Evolutionary conservation across 345 rosid genomes (phyloP), one percentile per base, ranked within the genome.

Genomic region (Tarenaya hassleriana): DNA sequence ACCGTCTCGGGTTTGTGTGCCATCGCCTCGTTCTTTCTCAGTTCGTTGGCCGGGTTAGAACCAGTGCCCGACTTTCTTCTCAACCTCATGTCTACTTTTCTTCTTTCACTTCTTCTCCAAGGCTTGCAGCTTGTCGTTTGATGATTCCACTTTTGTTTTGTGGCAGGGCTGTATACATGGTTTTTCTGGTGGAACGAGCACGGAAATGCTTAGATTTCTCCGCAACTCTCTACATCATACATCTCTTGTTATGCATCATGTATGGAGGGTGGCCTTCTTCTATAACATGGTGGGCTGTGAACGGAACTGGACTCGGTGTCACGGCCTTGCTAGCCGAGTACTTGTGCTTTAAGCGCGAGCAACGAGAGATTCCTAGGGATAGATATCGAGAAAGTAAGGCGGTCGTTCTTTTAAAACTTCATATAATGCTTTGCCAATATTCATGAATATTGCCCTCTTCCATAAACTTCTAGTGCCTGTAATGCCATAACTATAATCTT

Each of bases 261-360:
- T 85, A 92, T 67, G 98, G 98, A 62, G 98, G 98, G 60, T 92
- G 95, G 95, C 98, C 98, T 60, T 74, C 88, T 10, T 83, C 97
- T 33, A 50, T 88, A 41, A 77, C 97, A 10, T 92, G 98, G 98
- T 92, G 98, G 97, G 78, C 78, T 58, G 85, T 88, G 8, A 88
- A 77, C 73, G 85, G 73, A 29, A 78, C 83, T 34, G 95, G 95
- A 15, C 71, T 85, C 19, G 91, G 84, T 29, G 72, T 77, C 12
- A 92, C 73, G 97, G 77, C 81, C 29, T 67, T 83, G 67, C 80
- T 92, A 14, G 91, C 97, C 63, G 88, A 85, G 83, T 75, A 78
- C 77, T 55, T 92, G 61, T 92, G 95, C 76, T 76, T 81, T 50
- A 78, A 35, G 50, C 88, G 86, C 24, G 95, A 88, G 70, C 71